These are phyloP conservation scores for Paramecium pentaurelia DNA, from an alignment of 73 alveolate species.

Conservation along the genomic window DNA sequence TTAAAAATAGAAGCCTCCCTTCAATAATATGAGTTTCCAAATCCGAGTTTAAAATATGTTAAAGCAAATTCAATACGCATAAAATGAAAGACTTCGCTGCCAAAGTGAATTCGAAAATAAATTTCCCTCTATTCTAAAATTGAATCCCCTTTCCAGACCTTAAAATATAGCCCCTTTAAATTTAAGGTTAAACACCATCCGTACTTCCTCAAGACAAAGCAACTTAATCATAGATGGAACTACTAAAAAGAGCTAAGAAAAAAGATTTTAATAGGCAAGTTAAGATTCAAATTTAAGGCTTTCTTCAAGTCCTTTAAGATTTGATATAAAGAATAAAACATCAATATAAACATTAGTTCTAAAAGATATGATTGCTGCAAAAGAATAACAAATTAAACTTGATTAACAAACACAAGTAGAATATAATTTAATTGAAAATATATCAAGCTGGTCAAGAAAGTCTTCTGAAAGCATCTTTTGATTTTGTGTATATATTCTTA, in stretches of 20 bases:
- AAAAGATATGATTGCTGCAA: background rate
- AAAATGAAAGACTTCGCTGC: background rate
- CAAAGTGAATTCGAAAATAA: background rate
- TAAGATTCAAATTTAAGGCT: background rate
- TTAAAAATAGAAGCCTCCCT: background rate
- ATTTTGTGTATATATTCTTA: background rate
- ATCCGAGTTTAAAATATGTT: background rate
- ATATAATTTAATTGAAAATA: background rate
- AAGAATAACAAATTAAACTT: background rate
- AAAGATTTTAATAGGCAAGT: background rate
- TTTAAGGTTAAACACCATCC: background rate
- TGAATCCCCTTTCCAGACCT: background rate
- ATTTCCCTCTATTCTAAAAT: background rate
- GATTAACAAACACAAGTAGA: background rate
- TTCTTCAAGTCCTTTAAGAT: background rate
- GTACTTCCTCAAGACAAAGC: background rate
- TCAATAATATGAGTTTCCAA: background rate
- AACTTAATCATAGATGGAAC: background rate
- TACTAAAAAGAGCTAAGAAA: background rate
- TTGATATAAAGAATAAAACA: background rate
- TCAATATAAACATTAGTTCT: background rate
- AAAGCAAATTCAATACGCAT: background rate
- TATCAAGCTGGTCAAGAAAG: background rate
- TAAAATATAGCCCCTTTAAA: background rate
- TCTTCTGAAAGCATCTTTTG: background rate